These are phyloP conservation scores for Magnolia changhungtana DNA, from an alignment of 164 flowering plant species.

Conservation along the genomic window DNA sequence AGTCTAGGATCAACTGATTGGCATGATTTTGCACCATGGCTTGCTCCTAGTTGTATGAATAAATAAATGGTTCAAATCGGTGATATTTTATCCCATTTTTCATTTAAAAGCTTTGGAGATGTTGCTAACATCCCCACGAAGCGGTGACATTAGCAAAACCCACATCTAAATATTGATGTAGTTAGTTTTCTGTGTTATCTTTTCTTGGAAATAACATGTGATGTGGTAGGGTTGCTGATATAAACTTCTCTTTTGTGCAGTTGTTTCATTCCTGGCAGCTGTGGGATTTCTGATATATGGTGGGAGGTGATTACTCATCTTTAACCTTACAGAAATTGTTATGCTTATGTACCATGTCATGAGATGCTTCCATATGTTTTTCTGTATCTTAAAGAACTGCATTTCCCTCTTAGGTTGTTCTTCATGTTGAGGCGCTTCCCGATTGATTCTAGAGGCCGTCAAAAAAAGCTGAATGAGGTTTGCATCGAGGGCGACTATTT, in stretches of 20 bases:
- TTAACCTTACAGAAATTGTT: background rate
- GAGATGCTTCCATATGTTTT: background rate
- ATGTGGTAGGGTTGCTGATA: background rate
- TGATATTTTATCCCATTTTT: too few species aligned
- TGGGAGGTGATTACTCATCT: conserved; percentile 55
- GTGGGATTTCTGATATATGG: conserved; percentile 80
- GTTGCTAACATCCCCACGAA: too few species aligned
- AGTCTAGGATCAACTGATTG: too few species aligned
- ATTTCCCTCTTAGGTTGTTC: conserved; percentile 46
- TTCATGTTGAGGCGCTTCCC: conserved; percentile 77
- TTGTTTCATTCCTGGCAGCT: conserved; percentile 67
- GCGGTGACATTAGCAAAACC: too few species aligned
- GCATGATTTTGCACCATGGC: too few species aligned
- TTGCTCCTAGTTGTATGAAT: too few species aligned
- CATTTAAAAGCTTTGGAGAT: too few species aligned
- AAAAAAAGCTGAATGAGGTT: conserved; percentile 77
- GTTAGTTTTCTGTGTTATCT: background rate
- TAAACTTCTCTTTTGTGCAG: conserved; percentile 35
- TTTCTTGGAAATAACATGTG: too few species aligned
- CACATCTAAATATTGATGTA: background rate
- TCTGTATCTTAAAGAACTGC: background rate
- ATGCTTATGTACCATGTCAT: background rate
- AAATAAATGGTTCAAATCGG: too few species aligned
- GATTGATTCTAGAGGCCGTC: conserved; percentile 79
- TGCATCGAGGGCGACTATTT: background rate